A percentile compares a stretch with the other conserved stretches of the same genome.
phyloP scores from a whole-genome alignment of 352 stramenopile genomes.

The Globisporangium camurandrum region DNA sequence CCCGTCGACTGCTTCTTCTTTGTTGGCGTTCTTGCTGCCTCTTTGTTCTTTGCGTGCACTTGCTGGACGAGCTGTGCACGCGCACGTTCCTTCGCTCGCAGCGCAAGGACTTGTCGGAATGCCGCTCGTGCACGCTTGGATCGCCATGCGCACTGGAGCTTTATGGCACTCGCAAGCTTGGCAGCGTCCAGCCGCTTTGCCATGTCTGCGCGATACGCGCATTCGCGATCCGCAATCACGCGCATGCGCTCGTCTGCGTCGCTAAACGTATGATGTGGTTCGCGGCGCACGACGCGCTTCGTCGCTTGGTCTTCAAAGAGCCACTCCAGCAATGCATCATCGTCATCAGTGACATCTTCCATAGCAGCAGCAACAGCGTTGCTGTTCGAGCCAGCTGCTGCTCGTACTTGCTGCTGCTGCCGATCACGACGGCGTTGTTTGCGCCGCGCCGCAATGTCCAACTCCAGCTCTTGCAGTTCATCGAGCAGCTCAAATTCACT shows the following conservation, averaged over 20 bases:
- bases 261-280: constrained; percentile 18
- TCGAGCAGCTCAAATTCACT: constrained; percentile 20
- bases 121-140: constrained; percentile 50
- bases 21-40: neutral
- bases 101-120: constrained; percentile 45
- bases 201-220: constrained; percentile 22
- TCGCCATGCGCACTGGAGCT: constrained; percentile 70
- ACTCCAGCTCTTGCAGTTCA: constrained; percentile 27
- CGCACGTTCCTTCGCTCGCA: constrained; percentile 61
- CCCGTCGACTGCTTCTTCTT: no score
- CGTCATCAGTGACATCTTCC: constrained; percentile 1
- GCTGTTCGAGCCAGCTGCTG: neutral
- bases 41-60: constrained; percentile 10
- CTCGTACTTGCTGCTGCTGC: neutral
- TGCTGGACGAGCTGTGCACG: constrained; percentile 27
- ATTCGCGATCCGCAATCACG: constrained; percentile 37
- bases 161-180: constrained; percentile 45
- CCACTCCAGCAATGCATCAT: constrained; percentile 22
- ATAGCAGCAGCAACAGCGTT: neutral
- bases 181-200: constrained; percentile 37
- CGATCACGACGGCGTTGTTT: constrained; percentile 7
- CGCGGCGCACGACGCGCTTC: constrained; percentile 26
- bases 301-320: constrained; percentile 55
- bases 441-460: constrained; percentile 18
- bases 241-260: constrained; percentile 19